A percentile compares a stretch with the other conserved stretches of the same genome.
These are phyloP conservation scores for Blastomyces emzantsi DNA, from an alignment of 2,329 filamentous ascomycete species.

Conservation along the genomic window DNA sequence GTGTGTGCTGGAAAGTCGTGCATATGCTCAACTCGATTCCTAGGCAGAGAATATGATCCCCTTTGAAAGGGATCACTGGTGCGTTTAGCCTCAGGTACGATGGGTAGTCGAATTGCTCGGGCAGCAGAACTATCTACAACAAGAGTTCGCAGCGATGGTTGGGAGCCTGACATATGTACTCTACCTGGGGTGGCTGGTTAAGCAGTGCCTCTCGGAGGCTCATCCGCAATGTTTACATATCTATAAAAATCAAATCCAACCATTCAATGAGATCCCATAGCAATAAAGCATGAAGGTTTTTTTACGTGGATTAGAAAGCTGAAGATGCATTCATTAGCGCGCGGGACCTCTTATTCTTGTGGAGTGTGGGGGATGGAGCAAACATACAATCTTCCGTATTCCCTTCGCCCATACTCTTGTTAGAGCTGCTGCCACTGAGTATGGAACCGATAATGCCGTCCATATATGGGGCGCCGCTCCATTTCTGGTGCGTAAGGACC, in stretches of 20 bases:
- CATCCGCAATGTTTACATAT: not conserved
- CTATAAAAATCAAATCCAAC: not conserved
- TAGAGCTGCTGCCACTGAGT: conserved; percentile 81
- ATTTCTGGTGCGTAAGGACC: conserved; percentile 88
- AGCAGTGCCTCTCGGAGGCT: not conserved
- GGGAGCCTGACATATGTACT: not conserved
- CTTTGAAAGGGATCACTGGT: not conserved
- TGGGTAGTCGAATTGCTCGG: not conserved
- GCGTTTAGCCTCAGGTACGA: not conserved
- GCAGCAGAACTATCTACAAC: not conserved
- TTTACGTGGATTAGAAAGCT: not conserved
- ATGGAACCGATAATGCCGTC: conserved; percentile 86
- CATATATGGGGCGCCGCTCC: conserved; percentile 63
- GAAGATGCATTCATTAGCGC: not conserved
- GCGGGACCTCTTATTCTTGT: not conserved
- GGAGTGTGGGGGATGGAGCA: not conserved
- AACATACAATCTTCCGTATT: conserved; percentile 61
- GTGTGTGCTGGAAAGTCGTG: not conserved
- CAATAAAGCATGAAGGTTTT: not conserved
- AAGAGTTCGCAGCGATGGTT: not conserved
- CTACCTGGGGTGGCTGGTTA: not conserved
- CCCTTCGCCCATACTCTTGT: conserved; percentile 88
- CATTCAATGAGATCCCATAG: not conserved
- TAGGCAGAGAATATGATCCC: not conserved
- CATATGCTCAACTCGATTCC: not conserved